Evolutionary conservation across 2,329 filamentous ascomycete genomes (phyloP).

Genomic region (Pleurostoma richardsiae): DNA sequence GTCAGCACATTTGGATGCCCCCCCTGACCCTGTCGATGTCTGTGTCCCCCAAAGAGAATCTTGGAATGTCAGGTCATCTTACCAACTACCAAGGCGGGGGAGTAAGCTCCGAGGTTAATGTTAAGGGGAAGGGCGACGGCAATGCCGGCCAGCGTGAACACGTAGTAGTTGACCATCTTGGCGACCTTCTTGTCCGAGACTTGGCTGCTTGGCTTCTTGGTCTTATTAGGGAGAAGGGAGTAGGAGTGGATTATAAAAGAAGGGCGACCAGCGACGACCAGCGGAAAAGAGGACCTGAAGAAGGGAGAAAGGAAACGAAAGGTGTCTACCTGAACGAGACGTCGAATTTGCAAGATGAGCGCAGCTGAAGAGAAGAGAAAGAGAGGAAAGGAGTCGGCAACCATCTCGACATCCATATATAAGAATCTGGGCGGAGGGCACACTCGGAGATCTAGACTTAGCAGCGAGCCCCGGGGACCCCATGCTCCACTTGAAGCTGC

Average conservation of each 20-base stretch:
- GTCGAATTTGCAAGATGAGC: conserved; percentile 19
- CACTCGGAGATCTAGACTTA: no score
- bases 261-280: conserved; percentile 29
- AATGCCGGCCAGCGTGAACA: conserved; percentile 28
- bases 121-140: conserved; percentile 31
- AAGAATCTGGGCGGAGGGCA: conserved; percentile 1
- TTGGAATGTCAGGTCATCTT: conserved; percentile 1
- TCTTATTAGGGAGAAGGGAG: conserved; percentile 10
- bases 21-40: no score
- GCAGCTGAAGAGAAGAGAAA: conserved; percentile 20
- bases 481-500: conserved; percentile 3
- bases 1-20: conserved; percentile 4
- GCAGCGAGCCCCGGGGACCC: background rate
- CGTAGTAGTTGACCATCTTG: conserved; percentile 30
- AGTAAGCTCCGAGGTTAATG: conserved; percentile 39
- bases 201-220: conserved; percentile 3
- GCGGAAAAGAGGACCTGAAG: conserved; percentile 18
- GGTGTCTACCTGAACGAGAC: conserved; percentile 9
- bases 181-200: background rate
- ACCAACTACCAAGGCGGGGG: conserved; percentile 34
- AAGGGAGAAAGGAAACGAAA: conserved; percentile 19
- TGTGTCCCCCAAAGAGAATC: no score
- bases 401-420: conserved; percentile 22
- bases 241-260: conserved; percentile 16
- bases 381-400: background rate